phyloP scores from a whole-genome alignment of 495 filamentous ascomycete genomes.

The Cetradonia linearis region DNA sequence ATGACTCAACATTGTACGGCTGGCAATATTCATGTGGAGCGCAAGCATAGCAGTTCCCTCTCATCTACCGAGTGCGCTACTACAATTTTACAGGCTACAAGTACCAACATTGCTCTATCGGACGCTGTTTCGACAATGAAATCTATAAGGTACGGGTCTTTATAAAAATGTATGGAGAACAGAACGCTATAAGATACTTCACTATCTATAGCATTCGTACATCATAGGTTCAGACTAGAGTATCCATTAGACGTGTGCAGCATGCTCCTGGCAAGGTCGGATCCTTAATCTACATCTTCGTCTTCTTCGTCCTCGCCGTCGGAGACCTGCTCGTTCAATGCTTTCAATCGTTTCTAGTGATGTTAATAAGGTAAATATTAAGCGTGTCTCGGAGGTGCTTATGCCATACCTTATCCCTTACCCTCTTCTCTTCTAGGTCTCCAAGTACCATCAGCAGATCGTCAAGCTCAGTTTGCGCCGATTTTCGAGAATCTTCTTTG shows the following conservation, averaged over 20 bases:
- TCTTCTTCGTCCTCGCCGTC: constrained; percentile 62
- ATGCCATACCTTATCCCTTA: constrained; percentile 63
- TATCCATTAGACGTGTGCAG: neutral
- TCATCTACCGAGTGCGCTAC: neutral
- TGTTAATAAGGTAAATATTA: constrained; percentile 25
- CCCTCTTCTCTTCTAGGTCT: constrained; percentile 79
- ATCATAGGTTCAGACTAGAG: neutral
- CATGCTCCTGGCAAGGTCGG: no score
- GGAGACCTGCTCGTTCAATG: constrained; percentile 61
- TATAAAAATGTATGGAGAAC: neutral
- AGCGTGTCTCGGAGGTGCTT: neutral
- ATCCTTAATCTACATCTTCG: constrained; percentile 22
- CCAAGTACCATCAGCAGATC: constrained; percentile 79
- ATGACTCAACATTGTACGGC: neutral
- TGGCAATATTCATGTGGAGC: neutral
- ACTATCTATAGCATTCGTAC: neutral
- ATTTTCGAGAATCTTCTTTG: constrained; percentile 55
- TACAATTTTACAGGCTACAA: neutral
- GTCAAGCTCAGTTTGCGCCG: constrained; percentile 63
- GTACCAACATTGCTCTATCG: neutral
- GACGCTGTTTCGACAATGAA: neutral
- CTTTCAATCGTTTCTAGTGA: constrained; percentile 57
- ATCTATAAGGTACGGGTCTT: neutral
- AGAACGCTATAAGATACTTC: neutral
- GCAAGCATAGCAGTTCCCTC: neutral